Percentiles rank a stretch among this genome's conserved stretches.
These are phyloP conservation scores for Trichoderma brevicompactum DNA, from an alignment of 2,329 filamentous ascomycete genomes.

Conservation along the genomic window DNA sequence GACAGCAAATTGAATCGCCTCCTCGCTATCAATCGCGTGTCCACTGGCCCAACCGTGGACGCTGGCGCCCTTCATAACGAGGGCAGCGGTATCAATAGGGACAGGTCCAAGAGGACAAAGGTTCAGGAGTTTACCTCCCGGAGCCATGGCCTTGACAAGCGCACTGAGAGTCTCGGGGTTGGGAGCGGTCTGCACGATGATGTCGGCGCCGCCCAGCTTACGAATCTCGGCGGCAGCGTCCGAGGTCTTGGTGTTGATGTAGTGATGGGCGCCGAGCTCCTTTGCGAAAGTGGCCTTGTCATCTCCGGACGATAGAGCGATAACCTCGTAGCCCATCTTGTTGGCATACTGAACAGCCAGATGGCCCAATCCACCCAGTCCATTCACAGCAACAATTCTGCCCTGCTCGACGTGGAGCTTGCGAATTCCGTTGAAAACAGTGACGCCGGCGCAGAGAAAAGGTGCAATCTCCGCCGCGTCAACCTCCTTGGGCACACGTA, in stretches of 20 bases:
- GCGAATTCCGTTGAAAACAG: constrained; percentile 64
- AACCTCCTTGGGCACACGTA: constrained; percentile 56
- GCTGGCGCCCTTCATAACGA: constrained; percentile 58
- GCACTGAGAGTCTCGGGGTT: constrained; percentile 58
- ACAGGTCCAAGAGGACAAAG: constrained; percentile 56
- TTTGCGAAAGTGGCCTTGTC: constrained; percentile 70
- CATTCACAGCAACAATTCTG: constrained; percentile 62
- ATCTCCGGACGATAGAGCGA: constrained; percentile 67
- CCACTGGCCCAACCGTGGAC: constrained; percentile 69
- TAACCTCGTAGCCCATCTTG: constrained; percentile 76
- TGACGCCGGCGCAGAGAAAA: constrained; percentile 67
- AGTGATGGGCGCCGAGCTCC: constrained; percentile 50
- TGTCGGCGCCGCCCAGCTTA: constrained; percentile 64
- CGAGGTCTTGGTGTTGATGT: constrained; percentile 56
- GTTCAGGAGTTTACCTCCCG: constrained; percentile 64
- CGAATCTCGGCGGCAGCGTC: constrained; percentile 55
- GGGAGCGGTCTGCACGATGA: constrained; percentile 67
- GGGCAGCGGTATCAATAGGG: constrained; percentile 47
- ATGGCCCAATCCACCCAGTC: constrained; percentile 76
- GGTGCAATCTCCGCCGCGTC: constrained; percentile 60
- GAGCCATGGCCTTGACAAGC: constrained; percentile 57
- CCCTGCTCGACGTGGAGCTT: constrained; percentile 58
- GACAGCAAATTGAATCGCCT: constrained; percentile 68
- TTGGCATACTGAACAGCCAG: constrained; percentile 75
- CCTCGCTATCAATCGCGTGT: constrained; percentile 64